phyloP scores from a whole-genome alignment of 2,329 filamentous ascomycete species.

The Penicillium carneum region DNA sequence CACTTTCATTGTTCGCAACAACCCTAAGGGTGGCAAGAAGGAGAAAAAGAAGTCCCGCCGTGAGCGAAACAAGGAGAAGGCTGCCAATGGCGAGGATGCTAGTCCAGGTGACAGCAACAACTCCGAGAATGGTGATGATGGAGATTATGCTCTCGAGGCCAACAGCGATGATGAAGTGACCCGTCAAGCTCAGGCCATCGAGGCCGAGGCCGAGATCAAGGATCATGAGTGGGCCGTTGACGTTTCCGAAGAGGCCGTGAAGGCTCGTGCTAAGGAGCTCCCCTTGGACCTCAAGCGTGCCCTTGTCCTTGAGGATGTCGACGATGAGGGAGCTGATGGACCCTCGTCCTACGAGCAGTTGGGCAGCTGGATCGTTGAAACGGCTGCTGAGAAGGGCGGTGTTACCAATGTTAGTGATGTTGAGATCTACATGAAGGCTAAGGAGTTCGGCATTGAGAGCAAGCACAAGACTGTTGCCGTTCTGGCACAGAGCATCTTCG shows the following conservation, averaged over 20 bases:
- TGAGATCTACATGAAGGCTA: slow-evolving; percentile 93
- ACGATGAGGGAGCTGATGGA: slow-evolving; percentile 79
- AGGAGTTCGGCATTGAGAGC: slow-evolving; percentile 89
- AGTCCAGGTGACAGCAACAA: slow-evolving; percentile 72
- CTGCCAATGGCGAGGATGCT: slow-evolving; percentile 63
- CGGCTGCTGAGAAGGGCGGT: slow-evolving; percentile 73
- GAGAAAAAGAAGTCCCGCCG: slow-evolving; percentile 90
- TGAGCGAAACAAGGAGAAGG: slow-evolving; percentile 78
- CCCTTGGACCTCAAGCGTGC: slow-evolving; percentile 94
- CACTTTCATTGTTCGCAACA: slow-evolving; percentile 96
- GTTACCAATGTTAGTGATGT: slow-evolving; percentile 84
- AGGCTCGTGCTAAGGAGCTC: slow-evolving; percentile 89
- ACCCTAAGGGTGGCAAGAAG: slow-evolving; percentile 87
- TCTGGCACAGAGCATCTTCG: slow-evolving; percentile 90
- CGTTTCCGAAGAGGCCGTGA: slow-evolving; percentile 93
- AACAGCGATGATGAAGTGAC: slow-evolving; percentile 91
- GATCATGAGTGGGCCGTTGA: slow-evolving; percentile 96
- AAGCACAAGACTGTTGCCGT: slow-evolving; percentile 95
- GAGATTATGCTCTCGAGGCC: slow-evolving; percentile 71
- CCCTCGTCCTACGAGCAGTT: slow-evolving; percentile 86
- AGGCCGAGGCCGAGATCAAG: slow-evolving; percentile 72
- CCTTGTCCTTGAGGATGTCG: slow-evolving; percentile 80
- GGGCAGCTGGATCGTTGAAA: slow-evolving; percentile 85
- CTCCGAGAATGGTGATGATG: slow-evolving; percentile 68
- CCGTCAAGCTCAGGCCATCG: slow-evolving; percentile 77